phyloP scores from a whole-genome alignment of 2,329 filamentous ascomycete genomes.

The Trichoderma sp. region DNA sequence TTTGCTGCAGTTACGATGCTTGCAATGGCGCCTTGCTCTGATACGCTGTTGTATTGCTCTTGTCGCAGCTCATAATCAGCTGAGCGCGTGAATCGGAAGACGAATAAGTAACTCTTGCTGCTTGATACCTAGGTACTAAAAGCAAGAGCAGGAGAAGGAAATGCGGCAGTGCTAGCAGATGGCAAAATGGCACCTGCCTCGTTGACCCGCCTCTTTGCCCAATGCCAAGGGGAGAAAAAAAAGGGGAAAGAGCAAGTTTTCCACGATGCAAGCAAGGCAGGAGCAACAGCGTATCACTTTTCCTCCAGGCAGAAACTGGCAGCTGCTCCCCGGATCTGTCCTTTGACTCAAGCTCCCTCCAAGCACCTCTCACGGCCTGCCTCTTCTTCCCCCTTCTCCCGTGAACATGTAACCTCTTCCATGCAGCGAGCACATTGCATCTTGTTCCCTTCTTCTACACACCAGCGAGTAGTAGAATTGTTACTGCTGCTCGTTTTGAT shows the following conservation, averaged over 20 bases:
- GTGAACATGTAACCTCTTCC: neutral
- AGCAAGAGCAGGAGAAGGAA: conserved; percentile 7
- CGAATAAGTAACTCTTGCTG: neutral
- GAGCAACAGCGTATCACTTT: neutral
- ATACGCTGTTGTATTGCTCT: neutral
- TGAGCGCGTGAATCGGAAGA: neutral
- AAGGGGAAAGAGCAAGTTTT: conserved; percentile 20
- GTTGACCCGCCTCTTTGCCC: neutral
- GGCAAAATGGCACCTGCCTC: neutral
- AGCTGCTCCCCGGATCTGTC: conserved; percentile 15
- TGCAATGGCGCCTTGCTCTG: neutral
- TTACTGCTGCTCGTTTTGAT: neutral
- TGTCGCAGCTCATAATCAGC: neutral
- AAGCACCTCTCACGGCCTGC: neutral
- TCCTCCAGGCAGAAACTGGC: conserved; percentile 12
- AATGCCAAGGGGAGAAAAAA: neutral
- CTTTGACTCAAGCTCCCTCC: neutral
- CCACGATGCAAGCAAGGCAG: neutral
- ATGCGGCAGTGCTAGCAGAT: conserved; percentile 17
- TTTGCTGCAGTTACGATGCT: neutral
- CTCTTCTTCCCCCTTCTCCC: neutral
- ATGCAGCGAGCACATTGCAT: neutral
- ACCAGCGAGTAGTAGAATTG: neutral
- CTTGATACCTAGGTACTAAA: neutral
- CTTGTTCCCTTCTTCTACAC: neutral